A percentile compares a stretch with the other conserved stretches of the same genome.
Evolutionary conservation across 768 basidiomycete genomes (phyloP).

Genomic region (Suillus alpinus): DNA sequence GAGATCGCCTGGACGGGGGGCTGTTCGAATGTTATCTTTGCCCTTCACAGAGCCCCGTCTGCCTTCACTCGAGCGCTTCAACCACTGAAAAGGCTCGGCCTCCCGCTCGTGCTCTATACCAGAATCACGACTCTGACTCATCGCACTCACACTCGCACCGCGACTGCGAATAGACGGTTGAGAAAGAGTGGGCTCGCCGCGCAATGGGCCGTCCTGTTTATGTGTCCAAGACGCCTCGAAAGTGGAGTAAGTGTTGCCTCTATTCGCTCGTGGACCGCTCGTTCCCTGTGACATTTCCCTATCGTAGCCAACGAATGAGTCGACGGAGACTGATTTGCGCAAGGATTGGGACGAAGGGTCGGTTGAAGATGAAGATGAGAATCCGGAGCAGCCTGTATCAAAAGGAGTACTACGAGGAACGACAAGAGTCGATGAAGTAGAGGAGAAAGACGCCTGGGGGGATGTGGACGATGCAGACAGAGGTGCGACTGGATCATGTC

Average conservation of each 20-base stretch:
- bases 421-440: slow-evolving; percentile 40
- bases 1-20: slow-evolving; percentile 55
- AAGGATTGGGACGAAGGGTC: slow-evolving; percentile 35
- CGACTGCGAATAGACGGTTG: slow-evolving; percentile 46
- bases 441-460: slow-evolving; percentile 39
- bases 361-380: slow-evolving; percentile 14
- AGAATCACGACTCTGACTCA: slow-evolving; percentile 39
- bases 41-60: slow-evolving; percentile 49
- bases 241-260: slow-evolving; percentile 36
- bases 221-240: slow-evolving; percentile 33
- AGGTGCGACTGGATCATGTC: slow-evolving; percentile 16
- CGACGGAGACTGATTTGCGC: slow-evolving; percentile 75
- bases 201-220: slow-evolving; percentile 27
- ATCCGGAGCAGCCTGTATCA: background rate
- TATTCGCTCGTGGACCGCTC: slow-evolving; percentile 35
- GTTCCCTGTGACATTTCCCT: slow-evolving; percentile 32
- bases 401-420: slow-evolving; percentile 5
- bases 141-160: slow-evolving; percentile 54
- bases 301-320: slow-evolving; percentile 60
- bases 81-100: slow-evolving; percentile 49
- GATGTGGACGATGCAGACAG: slow-evolving; percentile 33
- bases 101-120: slow-evolving; percentile 46
- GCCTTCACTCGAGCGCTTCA: slow-evolving; percentile 37
- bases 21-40: slow-evolving; percentile 40
- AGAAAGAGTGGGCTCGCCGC: slow-evolving; percentile 22